Base-by-base conservation (phyloP, 768 basidiomycete species). In the Russula sp. region DNA sequence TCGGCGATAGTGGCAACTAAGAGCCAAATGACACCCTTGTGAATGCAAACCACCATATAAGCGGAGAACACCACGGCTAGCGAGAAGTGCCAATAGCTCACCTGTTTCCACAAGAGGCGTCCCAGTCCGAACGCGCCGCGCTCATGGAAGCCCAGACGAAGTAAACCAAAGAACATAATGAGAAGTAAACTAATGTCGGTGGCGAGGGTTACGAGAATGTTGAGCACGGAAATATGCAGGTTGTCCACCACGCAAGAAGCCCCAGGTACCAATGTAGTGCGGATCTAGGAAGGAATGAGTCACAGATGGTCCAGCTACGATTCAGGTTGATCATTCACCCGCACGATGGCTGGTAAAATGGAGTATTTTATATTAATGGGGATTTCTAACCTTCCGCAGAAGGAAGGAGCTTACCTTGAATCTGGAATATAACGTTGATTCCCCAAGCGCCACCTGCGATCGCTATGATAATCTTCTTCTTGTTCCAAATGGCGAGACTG, bases 61-160 rank as follows among this genome's bases (percentile, higher is more conserved):
- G 13, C 9, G 53, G 34, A 54, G 16, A 54, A 38, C 13, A 22
- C 13, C 32, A 54, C 13, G 34, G 13, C 34, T 10, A 54, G 34
- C 9, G n/a, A 24, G 53, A 36, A 20, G 34, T 1, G 10, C 53
- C n/a, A 6, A 36, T n/a, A 36, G 3, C 52, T 10, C 34, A 54
- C 52, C 52, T 55, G 54, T 55, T 24, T 55, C 54, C 54, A 55
- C 54, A 55, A 3, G 54, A 38, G 36, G 22, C 34, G n/a, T 16
- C 54, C 54, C 22, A 55, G 1, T 40, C 38, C 38, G 26, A 26
- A 26, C 24, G 22, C 36, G 11, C 24, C 11, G 7, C 22, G 14
- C 38, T 26, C 13, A 14, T 38, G 22, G 16, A 38, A 26, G 36
- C 54, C 36, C 38, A 55, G 14, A 14, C 38, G 36, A 14, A 55